These are phyloP conservation scores for Claviceps sorghi DNA, from an alignment of 2,329 filamentous ascomycete genomes.

Conservation along the genomic window DNA sequence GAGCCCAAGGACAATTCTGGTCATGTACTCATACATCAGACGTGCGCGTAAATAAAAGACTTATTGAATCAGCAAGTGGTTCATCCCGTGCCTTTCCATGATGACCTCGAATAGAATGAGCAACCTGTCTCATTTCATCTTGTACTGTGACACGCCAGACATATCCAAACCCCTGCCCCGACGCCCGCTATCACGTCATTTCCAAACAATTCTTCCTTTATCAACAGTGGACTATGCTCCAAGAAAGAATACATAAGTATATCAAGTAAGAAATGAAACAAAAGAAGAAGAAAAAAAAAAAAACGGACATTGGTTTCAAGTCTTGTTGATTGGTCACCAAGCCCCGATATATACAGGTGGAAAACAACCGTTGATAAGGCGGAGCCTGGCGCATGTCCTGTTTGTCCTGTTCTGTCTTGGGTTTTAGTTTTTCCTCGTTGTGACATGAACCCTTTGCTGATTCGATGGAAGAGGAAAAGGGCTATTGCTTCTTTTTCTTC, in stretches of 20 bases:
- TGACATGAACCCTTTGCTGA: neutral
- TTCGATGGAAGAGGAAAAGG: neutral
- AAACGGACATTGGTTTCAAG: neutral
- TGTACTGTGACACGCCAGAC: neutral
- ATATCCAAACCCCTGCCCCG: neutral
- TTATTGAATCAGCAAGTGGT: neutral
- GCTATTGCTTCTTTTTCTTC: neutral
- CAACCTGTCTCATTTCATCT: neutral
- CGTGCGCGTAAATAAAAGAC: neutral
- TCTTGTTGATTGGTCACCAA: neutral
- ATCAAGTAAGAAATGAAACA: neutral
- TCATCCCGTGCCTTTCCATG: neutral
- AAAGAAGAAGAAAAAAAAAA: neutral
- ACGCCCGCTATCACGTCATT: conserved; percentile 1
- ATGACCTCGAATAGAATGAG: neutral
- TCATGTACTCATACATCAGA: neutral
- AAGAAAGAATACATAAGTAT: neutral
- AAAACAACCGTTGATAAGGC: neutral
- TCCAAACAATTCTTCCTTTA: neutral
- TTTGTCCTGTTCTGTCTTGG: neutral
- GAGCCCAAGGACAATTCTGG: neutral
- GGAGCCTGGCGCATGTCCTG: neutral
- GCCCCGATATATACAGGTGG: neutral
- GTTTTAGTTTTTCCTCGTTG: neutral
- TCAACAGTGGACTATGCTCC: neutral